phyloP scores from a whole-genome alignment of 2,329 filamentous ascomycete genomes.

The Lecanicillium sp. region DNA sequence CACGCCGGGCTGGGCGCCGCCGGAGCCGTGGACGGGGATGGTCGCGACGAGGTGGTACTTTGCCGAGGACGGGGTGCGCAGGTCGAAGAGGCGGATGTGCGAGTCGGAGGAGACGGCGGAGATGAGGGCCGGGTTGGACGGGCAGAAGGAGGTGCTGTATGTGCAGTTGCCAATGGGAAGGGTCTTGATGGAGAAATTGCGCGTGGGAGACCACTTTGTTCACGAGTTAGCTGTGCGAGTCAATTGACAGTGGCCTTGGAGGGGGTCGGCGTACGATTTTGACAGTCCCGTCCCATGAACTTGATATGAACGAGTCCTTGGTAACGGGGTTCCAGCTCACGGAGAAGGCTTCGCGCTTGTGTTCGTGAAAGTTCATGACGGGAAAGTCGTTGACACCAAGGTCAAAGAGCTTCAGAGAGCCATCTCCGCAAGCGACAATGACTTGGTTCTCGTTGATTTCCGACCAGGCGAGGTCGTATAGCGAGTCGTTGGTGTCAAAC shows the following conservation, averaged over 20 bases:
- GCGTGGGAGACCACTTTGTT: conserved; percentile 76
- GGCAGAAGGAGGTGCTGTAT: conserved; percentile 86
- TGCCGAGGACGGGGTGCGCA: conserved; percentile 76
- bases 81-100: conserved; percentile 83
- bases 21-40: conserved; percentile 66
- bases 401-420: conserved; percentile 91
- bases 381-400: conserved; percentile 74
- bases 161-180: conserved; percentile 90
- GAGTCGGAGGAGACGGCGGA: conserved; percentile 86
- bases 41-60: conserved; percentile 79
- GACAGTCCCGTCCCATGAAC: conserved; percentile 92
- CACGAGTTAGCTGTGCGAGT: conserved; percentile 4
- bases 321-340: conserved; percentile 87
- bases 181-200: conserved; percentile 68
- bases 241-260: not conserved
- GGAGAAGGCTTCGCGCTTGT: conserved; percentile 86
- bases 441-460: conserved; percentile 95
- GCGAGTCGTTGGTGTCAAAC: conserved; percentile 94
- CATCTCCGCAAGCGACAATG: conserved; percentile 82
- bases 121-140: conserved; percentile 76
- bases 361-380: conserved; percentile 86
- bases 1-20: conserved; percentile 31
- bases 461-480: conserved; percentile 93
- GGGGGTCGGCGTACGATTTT: conserved; percentile 58
- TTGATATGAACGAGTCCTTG: conserved; percentile 85